A percentile compares a stretch with the other conserved stretches of the same genome.
Evolutionary conservation across 2,329 filamentous ascomycete species (phyloP).

Genomic region (Fusarium camptoceras): DNA sequence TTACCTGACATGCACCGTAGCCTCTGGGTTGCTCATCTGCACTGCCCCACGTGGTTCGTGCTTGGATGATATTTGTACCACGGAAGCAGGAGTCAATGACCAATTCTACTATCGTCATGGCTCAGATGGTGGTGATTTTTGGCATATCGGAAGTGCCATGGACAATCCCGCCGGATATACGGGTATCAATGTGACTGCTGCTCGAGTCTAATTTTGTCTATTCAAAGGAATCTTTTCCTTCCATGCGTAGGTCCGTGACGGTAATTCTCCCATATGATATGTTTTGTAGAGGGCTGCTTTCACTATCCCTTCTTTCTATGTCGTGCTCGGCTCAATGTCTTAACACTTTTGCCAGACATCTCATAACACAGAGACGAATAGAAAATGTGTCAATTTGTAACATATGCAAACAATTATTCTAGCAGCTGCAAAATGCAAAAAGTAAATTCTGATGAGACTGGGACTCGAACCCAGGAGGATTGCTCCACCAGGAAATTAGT

Average conservation of each 20-base stretch:
- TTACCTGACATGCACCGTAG: background rate
- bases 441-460: conserved; percentile 10
- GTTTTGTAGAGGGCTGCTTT: no score
- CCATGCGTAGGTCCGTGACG: no score
- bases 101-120: background rate
- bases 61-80: background rate
- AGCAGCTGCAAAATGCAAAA: background rate
- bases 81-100: background rate
- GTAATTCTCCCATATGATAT: no score
- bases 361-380: no score
- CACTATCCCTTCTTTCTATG: no score
- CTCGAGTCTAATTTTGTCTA: no score
- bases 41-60: background rate
- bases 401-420: no score
- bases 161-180: background rate
- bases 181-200: no score
- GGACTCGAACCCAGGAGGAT: conserved; percentile 24
- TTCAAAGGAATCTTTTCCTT: no score
- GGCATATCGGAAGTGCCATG: background rate
- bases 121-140: background rate
- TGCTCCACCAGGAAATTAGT: conserved; percentile 18
- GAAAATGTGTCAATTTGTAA: no score
- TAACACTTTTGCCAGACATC: no score
- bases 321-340: no score
- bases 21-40: background rate